Conservation (phyloP, 1,284 basidiomycete genomes). For the Tylopilus sp. region DNA sequence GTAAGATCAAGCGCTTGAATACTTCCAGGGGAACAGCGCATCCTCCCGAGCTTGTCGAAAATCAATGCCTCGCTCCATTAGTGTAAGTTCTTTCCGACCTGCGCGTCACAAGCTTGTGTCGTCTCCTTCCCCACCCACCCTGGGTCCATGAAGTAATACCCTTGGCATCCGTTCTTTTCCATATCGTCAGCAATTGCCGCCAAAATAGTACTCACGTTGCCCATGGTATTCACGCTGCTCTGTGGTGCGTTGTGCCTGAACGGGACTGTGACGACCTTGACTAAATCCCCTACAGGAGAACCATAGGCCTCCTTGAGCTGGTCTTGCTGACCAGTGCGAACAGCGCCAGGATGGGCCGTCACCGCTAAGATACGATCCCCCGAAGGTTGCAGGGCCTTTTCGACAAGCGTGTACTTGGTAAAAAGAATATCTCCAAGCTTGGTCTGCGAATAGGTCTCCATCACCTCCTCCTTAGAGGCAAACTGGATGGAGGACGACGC, state of each 20-base stretch:
- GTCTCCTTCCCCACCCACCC: conserved; percentile 35
- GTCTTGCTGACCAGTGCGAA: conserved; percentile 44
- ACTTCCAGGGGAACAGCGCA: conserved; percentile 23
- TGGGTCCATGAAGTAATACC: conserved; percentile 40
- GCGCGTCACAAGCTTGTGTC: conserved; percentile 35
- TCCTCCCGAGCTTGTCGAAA: conserved; percentile 34
- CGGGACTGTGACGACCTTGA: conserved; percentile 34
- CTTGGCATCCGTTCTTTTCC: conserved; percentile 35
- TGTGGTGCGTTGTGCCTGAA: conserved; percentile 39
- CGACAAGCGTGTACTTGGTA: conserved; percentile 35
- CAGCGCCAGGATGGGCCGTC: conserved; percentile 41
- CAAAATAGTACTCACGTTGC: conserved; percentile 34
- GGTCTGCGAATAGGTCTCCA: too few relatives aligned
- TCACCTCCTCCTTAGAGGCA: too few relatives aligned
- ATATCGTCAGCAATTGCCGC: conserved; percentile 33
- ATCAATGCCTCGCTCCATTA: conserved; percentile 36
- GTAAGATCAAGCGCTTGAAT: conserved; percentile 3
- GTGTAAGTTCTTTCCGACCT: conserved; percentile 35
- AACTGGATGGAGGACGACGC: conserved; percentile 21
- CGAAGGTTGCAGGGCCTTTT: conserved; percentile 36
- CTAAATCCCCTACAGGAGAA: conserved; percentile 32
- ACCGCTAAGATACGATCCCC: conserved; percentile 36
- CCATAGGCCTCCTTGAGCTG: conserved; percentile 42
- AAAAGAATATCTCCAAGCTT: too few relatives aligned
- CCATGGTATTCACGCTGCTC: conserved; percentile 34